phyloP scores from a whole-genome alignment of 805 yeast genomes.

The Candida ipomoeae region DNA sequence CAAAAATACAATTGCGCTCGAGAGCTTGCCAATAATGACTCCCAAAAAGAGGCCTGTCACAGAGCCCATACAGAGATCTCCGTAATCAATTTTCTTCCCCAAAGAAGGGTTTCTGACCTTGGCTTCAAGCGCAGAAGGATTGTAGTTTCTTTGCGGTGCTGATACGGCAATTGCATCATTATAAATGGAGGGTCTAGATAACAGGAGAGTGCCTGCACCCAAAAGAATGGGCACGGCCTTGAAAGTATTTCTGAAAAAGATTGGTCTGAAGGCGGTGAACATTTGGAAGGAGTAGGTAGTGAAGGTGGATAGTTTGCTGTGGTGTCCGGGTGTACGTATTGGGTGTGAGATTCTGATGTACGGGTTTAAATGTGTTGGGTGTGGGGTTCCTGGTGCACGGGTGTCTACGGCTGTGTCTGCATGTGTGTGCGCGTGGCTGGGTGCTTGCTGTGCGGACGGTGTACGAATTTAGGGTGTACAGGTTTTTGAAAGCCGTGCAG shows the following conservation, averaged over 20 bases:
- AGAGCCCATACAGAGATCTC: conserved; percentile 61
- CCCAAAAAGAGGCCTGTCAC: conserved; percentile 59
- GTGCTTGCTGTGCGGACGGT: not conserved
- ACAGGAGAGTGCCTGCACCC: conserved; percentile 13
- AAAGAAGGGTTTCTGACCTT: conserved; percentile 21
- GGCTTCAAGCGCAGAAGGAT: conserved; percentile 11
- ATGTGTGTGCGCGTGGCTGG: not conserved
- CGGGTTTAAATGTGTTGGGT: not conserved
- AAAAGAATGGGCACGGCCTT: conserved; percentile 12
- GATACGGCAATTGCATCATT: conserved; percentile 15
- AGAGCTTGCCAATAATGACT: conserved; percentile 56
- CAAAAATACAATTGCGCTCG: conserved; percentile 48
- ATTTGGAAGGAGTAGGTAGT: conserved; percentile 1
- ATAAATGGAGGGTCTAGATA: conserved; percentile 9
- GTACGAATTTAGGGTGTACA: not conserved
- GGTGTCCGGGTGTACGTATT: not conserved
- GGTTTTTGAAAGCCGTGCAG: not conserved
- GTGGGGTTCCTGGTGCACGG: not conserved
- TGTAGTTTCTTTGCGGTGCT: conserved; percentile 10
- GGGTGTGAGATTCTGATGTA: not conserved
- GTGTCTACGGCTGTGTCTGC: not conserved
- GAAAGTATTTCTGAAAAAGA: conserved; percentile 10
- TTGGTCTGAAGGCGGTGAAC: conserved; percentile 16
- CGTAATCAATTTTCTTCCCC: conserved; percentile 51
- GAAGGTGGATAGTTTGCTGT: not conserved